Conservation (phyloP, 2,329 filamentous ascomycete species). For the Coniochaeta ligniaria region DNA sequence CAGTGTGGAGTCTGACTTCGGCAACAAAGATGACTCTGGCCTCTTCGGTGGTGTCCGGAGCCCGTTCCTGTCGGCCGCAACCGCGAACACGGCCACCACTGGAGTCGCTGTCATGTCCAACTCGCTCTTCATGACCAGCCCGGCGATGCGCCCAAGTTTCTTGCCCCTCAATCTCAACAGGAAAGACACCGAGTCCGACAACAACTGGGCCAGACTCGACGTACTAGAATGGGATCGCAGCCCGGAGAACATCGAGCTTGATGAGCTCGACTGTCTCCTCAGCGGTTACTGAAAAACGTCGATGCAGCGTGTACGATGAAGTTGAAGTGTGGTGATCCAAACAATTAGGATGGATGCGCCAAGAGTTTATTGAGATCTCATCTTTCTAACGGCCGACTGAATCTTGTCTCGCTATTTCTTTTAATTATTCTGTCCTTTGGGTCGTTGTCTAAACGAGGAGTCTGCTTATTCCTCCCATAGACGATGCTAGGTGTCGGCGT, state of each 20-base stretch:
- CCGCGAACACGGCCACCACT: slow-evolving; percentile 15
- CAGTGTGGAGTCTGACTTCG: slow-evolving; percentile 30
- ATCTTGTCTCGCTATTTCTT: neutral
- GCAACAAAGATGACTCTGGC: slow-evolving; percentile 39
- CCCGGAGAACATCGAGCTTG: slow-evolving; percentile 84
- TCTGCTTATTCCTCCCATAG: neutral
- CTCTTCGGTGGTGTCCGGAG: slow-evolving; percentile 39
- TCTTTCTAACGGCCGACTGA: neutral
- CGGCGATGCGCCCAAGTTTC: slow-evolving; percentile 42
- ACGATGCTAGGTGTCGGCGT: slow-evolving; percentile 3
- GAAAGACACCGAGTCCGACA: slow-evolving; percentile 31
- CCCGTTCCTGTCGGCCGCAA: neutral
- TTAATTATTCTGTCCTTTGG: neutral
- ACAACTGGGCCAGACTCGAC: slow-evolving; percentile 36
- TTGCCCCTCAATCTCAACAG: slow-evolving; percentile 34
- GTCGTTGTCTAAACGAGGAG: neutral
- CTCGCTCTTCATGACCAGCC: slow-evolving; percentile 41
- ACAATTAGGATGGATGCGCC: neutral
- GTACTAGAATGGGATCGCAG: slow-evolving; percentile 57
- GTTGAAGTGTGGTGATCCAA: neutral
- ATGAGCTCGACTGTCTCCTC: slow-evolving; percentile 85
- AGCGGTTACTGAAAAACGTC: slow-evolving; percentile 55
- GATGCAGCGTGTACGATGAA: neutral
- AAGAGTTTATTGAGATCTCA: neutral
- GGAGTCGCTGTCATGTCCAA: slow-evolving; percentile 14